These are phyloP conservation scores for Crithidia bombi DNA, from an alignment of 208 protist species.

Conservation along the genomic window DNA sequence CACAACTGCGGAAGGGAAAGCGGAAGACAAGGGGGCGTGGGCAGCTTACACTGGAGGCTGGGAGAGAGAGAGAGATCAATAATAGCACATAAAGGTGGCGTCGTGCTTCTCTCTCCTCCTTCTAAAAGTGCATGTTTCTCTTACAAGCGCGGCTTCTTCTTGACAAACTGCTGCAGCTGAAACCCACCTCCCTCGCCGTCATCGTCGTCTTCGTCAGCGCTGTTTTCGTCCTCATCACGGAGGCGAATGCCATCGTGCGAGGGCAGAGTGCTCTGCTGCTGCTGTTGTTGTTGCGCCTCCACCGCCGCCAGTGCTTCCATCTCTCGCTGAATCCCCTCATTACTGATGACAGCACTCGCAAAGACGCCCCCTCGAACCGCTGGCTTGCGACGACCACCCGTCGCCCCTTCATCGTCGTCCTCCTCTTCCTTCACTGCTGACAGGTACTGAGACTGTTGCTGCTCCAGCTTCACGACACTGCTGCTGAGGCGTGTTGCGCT, in stretches of 20 bases:
- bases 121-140: too few relatives aligned
- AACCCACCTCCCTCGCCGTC: conserved; percentile 25
- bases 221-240: conserved; percentile 20
- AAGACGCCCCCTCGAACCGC: conserved; percentile 52
- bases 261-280: conserved; percentile 1
- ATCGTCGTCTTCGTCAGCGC: conserved; percentile 26
- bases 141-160: conserved; percentile 51
- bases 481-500: background rate
- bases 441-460: background rate
- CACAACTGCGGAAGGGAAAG: too few relatives aligned
- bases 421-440: background rate
- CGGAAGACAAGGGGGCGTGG: too few relatives aligned
- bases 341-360: conserved; percentile 68
- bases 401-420: conserved; percentile 37
- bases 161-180: conserved; percentile 34
- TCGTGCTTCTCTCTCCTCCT: conserved; percentile 6
- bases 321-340: conserved; percentile 75
- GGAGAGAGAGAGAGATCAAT: too few relatives aligned
- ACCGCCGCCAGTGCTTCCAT: conserved; percentile 68
- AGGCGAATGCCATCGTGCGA: conserved; percentile 42
- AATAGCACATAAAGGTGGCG: too few relatives aligned
- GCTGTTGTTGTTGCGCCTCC: conserved; percentile 27
- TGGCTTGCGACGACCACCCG: conserved; percentile 23
- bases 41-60: too few relatives aligned
- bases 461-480: background rate